Base-by-base conservation (phyloP, 257 asterid species). In the Osmanthus fragrans region DNA sequence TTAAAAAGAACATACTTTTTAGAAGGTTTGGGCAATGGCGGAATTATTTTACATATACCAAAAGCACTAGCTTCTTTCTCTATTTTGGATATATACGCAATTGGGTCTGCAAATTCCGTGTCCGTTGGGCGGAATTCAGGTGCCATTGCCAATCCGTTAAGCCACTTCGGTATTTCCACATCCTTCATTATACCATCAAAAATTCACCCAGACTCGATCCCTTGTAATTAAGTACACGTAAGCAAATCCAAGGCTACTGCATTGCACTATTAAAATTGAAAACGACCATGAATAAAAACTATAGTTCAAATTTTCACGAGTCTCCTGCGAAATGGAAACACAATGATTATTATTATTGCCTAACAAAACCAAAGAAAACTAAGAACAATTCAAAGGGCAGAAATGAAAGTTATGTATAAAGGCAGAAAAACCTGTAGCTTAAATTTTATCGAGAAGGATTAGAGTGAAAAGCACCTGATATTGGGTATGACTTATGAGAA, bases 101-200 rank as follows among this genome's bases (percentile, higher is more conserved):
- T 92, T 19, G 98, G 98, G 89, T 96, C 99, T 0, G 99, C 97
- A 13, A 96, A 96, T 86, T 96, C 99, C 1, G 99, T 93, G 72
- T 93, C 98, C 0, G 99, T 93, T 0, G 98, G 99, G 69, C 88
- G 91, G 81, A 92, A 96, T 86, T 93, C 99, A n/a, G 99, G 99
- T 58, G 99, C 99, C 86, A 88, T 74, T 25, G 99, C 97, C 89
- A 96, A 77, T 81, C 80, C 88, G 74, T 93, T 91, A 67, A 96
- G 97, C 99, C 99, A 96, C 75, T 89, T 86, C 64, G 97, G 95
- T 77, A 93, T 80, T 39, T 87, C 90, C 85, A 88, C 93, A 83
- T 87, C 85, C 96, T 85, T 91, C 99, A 90, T 93, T 63, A 29
- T 79, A 79, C 77, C 82, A 75, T 67, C 85, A 40, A 80, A 68